A percentile compares a stretch with the other conserved stretches of the same genome.
phyloP scores from a whole-genome alignment of 306 rosid species.

The Rosa multiflora region DNA sequence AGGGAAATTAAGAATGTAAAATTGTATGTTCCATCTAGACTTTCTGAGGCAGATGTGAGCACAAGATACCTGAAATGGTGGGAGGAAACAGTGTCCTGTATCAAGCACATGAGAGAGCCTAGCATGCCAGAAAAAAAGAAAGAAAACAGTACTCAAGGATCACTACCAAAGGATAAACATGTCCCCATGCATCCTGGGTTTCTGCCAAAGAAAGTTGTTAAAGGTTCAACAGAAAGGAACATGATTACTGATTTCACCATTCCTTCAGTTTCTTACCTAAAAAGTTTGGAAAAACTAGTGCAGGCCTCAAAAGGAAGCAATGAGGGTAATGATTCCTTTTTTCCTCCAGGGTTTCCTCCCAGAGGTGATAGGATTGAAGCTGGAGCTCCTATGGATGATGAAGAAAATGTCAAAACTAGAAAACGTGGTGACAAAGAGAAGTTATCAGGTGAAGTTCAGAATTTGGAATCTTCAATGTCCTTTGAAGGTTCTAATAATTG shows the following conservation, averaged over 20 bases:
- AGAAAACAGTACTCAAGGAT: neutral
- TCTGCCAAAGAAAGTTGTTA: neutral
- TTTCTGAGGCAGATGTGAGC: no score
- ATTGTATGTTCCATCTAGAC: no score
- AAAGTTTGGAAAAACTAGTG: slow-evolving; percentile 40
- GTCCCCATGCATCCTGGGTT: neutral
- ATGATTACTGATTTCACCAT: neutral
- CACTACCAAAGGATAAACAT: neutral
- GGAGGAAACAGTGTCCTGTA: no score
- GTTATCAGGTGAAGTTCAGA: neutral
- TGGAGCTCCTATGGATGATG: neutral
- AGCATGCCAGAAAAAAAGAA: neutral
- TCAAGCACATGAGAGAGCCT: neutral
- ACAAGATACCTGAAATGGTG: no score
- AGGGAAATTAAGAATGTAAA: no score
- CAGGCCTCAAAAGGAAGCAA: neutral
- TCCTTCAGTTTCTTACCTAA: slow-evolving; percentile 10
- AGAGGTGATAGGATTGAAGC: neutral
- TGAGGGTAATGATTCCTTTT: neutral
- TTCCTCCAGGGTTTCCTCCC: neutral
- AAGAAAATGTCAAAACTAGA: neutral
- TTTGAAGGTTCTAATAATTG: neutral
- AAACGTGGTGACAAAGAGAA: neutral
- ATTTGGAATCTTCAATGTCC: neutral
- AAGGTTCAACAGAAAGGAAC: neutral